Conservation (phyloP, 2,329 filamentous ascomycete species). For the Raffaelea arxii region DNA sequence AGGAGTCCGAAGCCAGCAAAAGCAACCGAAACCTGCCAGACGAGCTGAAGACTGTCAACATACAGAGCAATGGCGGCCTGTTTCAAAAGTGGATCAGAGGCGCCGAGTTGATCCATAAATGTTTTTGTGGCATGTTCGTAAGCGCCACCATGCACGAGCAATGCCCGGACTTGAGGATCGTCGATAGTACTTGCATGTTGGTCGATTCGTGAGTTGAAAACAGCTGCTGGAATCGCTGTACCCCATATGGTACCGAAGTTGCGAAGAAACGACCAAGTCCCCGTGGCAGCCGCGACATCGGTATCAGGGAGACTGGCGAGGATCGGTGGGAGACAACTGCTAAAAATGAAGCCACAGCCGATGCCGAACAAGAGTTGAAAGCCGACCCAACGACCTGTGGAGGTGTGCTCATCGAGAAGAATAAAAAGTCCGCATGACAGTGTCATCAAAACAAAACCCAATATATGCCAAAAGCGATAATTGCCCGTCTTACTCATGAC, state of each 20-base stretch:
- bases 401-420: slow-evolving; percentile 15
- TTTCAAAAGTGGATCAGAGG: slow-evolving; percentile 7
- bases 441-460: slow-evolving; percentile 23
- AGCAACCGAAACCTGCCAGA: slow-evolving; percentile 19
- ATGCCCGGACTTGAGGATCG: slow-evolving; percentile 1
- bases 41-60: slow-evolving; percentile 5
- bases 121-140: slow-evolving; percentile 16
- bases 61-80: slow-evolving; percentile 12
- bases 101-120: slow-evolving; percentile 13
- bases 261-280: slow-evolving; percentile 34
- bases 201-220: slow-evolving; percentile 23
- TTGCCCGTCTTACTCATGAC: slow-evolving; percentile 4
- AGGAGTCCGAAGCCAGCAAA: slow-evolving; percentile 17
- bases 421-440: slow-evolving; percentile 16
- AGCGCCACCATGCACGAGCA: slow-evolving; percentile 14
- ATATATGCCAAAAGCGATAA: slow-evolving; percentile 24
- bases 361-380: slow-evolving; percentile 22
- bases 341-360: slow-evolving; percentile 25
- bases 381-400: slow-evolving; percentile 20
- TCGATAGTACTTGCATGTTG: slow-evolving; percentile 7
- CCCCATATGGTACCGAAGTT: slow-evolving; percentile 38
- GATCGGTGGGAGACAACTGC: slow-evolving; percentile 26
- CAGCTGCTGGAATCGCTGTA: slow-evolving; percentile 29
- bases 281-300: slow-evolving; percentile 24
- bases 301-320: slow-evolving; percentile 24